These are phyloP conservation scores for Blastocystis hominis DNA, from an alignment of 352 stramenopile species.

Conservation along the genomic window DNA sequence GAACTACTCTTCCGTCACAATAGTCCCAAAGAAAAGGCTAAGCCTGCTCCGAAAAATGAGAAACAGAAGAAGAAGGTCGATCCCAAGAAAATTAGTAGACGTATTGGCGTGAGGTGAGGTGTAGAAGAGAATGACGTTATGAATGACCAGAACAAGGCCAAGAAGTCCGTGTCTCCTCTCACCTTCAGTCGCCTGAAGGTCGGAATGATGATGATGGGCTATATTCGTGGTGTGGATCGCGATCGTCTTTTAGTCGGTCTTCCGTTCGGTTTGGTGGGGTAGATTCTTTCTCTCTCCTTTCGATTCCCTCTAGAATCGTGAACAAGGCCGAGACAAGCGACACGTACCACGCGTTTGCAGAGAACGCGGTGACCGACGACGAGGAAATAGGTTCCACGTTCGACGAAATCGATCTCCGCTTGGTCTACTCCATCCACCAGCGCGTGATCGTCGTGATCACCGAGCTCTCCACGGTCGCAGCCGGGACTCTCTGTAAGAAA, in stretches of 20 bases:
- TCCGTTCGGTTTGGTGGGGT: slow-evolving; percentile 16
- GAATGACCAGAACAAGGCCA: not conserved
- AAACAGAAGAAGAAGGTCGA: not conserved
- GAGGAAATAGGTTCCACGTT: not conserved
- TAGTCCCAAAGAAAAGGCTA: not conserved
- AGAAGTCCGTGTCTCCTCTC: not conserved
- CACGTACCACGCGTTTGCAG: not conserved
- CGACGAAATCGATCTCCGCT: slow-evolving; percentile 19
- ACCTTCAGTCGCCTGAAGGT: slow-evolving; percentile 39
- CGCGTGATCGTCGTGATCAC: slow-evolving; percentile 27
- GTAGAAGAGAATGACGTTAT: slow-evolving; percentile 53
- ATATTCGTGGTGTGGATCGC: not conserved
- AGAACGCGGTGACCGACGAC: not conserved
- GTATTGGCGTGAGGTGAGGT: not conserved
- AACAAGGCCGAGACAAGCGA: slow-evolving; percentile 21
- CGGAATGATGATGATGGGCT: slow-evolving; percentile 35
- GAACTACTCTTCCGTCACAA: slow-evolving; percentile 8
- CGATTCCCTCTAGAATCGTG: not conserved
- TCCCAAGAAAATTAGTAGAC: slow-evolving; percentile 32
- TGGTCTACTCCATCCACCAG: not conserved
- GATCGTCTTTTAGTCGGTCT: slow-evolving; percentile 7
- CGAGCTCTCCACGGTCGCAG: not conserved
- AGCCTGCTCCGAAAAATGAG: not conserved
- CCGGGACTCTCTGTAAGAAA: not conserved
- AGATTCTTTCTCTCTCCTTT: not conserved